These are phyloP conservation scores for Coniochaeta sp. DNA, from an alignment of 2,329 filamentous ascomycete species.

Conservation along the genomic window DNA sequence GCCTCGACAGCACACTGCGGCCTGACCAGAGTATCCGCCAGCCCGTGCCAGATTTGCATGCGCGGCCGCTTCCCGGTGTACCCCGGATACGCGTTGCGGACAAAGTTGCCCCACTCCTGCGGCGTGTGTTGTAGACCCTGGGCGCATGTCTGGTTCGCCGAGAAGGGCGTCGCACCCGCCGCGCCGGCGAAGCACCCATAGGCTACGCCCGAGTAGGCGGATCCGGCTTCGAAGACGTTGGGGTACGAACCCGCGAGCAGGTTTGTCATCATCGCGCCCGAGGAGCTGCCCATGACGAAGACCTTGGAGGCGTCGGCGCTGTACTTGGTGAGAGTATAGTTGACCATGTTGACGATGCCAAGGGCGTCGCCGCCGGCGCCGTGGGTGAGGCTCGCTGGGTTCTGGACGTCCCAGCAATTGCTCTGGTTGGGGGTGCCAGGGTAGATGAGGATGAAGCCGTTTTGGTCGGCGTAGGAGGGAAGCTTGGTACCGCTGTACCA, in stretches of 20 bases:
- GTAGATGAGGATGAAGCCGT: conserved; percentile 35
- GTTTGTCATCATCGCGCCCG: conserved; percentile 31
- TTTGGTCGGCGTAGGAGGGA: conserved; percentile 24
- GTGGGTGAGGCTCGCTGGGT: conserved; percentile 34
- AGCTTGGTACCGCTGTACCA: conserved; percentile 35
- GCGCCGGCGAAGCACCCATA: conserved; percentile 14
- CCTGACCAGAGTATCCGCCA: conserved; percentile 17
- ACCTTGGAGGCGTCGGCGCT: conserved; percentile 34
- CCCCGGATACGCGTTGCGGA: conserved; percentile 17
- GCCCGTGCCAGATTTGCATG: conserved; percentile 21
- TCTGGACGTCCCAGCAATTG: conserved; percentile 47
- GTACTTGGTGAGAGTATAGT: conserved; percentile 39
- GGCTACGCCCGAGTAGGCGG: conserved; percentile 20
- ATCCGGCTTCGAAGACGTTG: conserved; percentile 22
- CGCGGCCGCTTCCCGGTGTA: conserved; percentile 19
- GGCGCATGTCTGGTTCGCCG: conserved; percentile 18
- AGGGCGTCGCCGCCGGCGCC: conserved; percentile 41
- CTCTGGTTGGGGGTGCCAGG: conserved; percentile 32
- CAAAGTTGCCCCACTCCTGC: conserved; percentile 17
- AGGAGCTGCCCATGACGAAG: conserved; percentile 35
- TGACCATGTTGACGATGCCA: conserved; percentile 44
- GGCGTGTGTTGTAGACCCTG: conserved; percentile 15
- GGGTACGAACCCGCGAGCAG: conserved; percentile 22
- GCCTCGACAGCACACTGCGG: conserved; percentile 16
- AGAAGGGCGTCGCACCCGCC: conserved; percentile 10